These are phyloP conservation scores for Rosa hybrid DNA, from an alignment of 331 rosid species.

Conservation along the genomic window DNA sequence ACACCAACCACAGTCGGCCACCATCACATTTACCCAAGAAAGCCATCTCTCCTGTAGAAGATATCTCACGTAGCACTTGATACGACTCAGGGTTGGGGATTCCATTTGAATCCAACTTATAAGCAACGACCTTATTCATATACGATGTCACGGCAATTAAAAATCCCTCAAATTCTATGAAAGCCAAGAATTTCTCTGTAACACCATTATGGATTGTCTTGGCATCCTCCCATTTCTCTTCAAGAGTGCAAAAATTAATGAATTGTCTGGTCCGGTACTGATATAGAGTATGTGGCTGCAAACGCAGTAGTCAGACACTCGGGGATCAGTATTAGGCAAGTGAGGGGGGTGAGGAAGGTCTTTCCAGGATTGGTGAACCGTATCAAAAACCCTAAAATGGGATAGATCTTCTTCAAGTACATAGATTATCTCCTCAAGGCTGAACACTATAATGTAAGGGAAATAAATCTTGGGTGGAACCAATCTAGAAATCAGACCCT, in stretches of 20 bases:
- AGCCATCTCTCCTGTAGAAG: no score
- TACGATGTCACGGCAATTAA: no score
- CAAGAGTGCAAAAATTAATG: neutral
- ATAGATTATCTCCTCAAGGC: neutral
- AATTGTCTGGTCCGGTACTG: neutral
- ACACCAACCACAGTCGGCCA: no score
- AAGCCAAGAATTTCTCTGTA: no score
- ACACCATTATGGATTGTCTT: neutral
- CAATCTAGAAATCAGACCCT: neutral
- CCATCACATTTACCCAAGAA: no score
- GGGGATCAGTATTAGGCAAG: neutral
- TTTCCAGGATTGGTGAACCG: neutral
- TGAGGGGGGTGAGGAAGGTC: neutral
- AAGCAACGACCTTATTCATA: no score
- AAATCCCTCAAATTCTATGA: no score
- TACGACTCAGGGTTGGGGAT: no score
- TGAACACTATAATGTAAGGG: neutral
- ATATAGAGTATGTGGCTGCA: neutral
- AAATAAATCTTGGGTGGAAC: neutral
- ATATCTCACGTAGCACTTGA: no score
- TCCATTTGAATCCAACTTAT: no score
- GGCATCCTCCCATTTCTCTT: neutral
- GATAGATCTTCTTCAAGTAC: neutral
- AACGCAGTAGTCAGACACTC: neutral
- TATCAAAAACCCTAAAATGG: neutral